Evolutionary conservation across 1,139 yeast species (phyloP), one percentile per base, ranked within the genome.

Genomic region (Zygotorulaspora mrakii): DNA sequence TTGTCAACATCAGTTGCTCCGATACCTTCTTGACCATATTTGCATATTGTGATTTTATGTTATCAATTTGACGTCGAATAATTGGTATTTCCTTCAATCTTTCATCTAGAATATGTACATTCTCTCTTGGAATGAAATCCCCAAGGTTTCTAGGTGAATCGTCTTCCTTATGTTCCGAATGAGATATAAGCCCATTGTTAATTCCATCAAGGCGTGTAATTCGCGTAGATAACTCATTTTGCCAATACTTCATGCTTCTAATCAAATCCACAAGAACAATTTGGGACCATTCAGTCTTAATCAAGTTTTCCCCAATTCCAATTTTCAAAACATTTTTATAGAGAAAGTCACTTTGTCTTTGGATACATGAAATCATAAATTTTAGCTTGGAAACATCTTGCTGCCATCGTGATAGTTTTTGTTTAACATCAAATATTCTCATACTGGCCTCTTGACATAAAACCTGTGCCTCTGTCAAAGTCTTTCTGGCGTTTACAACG

Each of bases 91-190:
- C 65, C 26, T 53, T 47, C 21, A 60, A 52, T 39, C 53, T 64
- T 20, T 39, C 47, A 23, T 61, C 52, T 30, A 72, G 50, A 4
- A 60, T 48, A 18, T 61, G 54, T 2, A 69, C 52, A 22, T 69
- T 69, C 4, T 66, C 68, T 33, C 60, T 67, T 3, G 74, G 69
- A 1, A 75, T 70, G 50, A 71, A 74, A 38, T 71, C 73, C 26
- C 66, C 65, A 24, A 74, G 54, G 6, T 56, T 62, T 22, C 46
- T 35, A 25, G 45, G 31, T n/a, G 45, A 33, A 29, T 49, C 46
- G 26, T 29, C 38, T 17, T 33, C 40, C 14, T 45, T 35, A 5
- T 45, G 46, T 28, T 65, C 42, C 46, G 62, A 66, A 16, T 62
- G 52, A n/a, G 67, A 47, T n/a, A 28, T 42, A 17, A 55, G 35